phyloP scores from a whole-genome alignment of 345 rosid genomes.

The Stellera chamaejasme region DNA sequence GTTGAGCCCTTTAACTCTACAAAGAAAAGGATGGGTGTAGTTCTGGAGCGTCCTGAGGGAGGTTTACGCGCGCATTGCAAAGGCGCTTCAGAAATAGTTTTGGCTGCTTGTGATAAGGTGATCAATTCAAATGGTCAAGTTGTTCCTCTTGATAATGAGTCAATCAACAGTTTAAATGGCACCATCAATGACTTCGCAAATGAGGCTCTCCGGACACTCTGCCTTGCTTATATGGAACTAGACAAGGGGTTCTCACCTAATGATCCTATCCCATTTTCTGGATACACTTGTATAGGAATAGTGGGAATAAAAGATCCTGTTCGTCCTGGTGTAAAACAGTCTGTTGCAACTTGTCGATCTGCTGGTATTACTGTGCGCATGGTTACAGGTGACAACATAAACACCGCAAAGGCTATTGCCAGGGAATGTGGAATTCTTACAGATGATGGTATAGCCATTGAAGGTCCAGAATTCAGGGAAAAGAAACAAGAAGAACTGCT shows the following conservation, averaged over 20 bases:
- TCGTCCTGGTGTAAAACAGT: conserved; percentile 89
- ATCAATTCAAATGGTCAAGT: conserved; percentile 61
- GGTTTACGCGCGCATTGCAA: conserved; percentile 65
- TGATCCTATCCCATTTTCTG: conserved; percentile 53
- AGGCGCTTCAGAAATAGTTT: conserved; percentile 91
- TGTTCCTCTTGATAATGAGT: conserved; percentile 60
- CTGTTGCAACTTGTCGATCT: conserved; percentile 76
- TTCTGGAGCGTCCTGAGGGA: conserved; percentile 61
- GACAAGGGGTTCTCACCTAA: conserved; percentile 45
- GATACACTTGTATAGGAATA: conserved; percentile 68
- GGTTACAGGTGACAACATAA: conserved; percentile 96
- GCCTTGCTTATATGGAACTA: conserved; percentile 64
- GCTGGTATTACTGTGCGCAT: conserved; percentile 91
- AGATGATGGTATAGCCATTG: conserved; percentile 76
- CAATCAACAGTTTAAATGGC: conserved; percentile 40
- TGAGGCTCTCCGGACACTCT: conserved; percentile 89
- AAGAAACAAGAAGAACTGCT: conserved; percentile 64
- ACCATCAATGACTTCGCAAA: conserved; percentile 74
- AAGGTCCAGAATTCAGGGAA: conserved; percentile 85
- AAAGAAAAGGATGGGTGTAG: conserved; percentile 87
- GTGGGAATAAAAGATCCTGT: conserved; percentile 95
- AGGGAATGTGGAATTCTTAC: conserved; percentile 94
- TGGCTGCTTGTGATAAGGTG: conserved; percentile 77
- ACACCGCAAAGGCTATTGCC: conserved; percentile 90
- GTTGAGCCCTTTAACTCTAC: conserved; percentile 94